Evolutionary conservation across 495 filamentous ascomycete species (phyloP).

Genomic region (Neurospora sp.): DNA sequence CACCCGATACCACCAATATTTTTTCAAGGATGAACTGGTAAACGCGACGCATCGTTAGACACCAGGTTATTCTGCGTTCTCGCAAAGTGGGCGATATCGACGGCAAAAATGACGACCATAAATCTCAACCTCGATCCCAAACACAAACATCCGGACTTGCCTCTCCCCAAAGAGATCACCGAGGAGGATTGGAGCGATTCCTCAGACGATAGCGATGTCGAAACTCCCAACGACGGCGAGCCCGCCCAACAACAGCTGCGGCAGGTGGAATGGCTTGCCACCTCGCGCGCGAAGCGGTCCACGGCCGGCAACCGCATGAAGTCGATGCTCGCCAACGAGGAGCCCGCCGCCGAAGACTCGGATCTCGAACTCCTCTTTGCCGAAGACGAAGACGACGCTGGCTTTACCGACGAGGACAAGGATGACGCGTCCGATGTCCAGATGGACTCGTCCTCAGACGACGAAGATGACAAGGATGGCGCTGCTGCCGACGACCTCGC

Average conservation of each 20-base stretch:
- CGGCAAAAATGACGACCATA: background rate
- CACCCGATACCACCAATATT: background rate
- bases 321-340: slow-evolving; percentile 64
- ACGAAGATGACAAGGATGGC: slow-evolving; percentile 70
- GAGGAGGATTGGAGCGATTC: slow-evolving; percentile 16
- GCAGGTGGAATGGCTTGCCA: slow-evolving; percentile 62
- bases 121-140: background rate
- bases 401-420: slow-evolving; percentile 58
- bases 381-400: slow-evolving; percentile 77
- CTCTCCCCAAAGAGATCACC: slow-evolving; percentile 12
- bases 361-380: slow-evolving; percentile 74
- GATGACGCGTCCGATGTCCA: slow-evolving; percentile 66
- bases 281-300: slow-evolving; percentile 65
- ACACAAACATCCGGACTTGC: background rate
- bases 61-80: background rate
- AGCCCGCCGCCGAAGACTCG: slow-evolving; percentile 47
- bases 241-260: slow-evolving; percentile 3
- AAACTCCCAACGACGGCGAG: slow-evolving; percentile 12
- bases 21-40: background rate
- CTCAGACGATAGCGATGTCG: slow-evolving; percentile 14
- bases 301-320: slow-evolving; percentile 83
- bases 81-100: background rate
- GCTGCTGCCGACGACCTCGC: slow-evolving; percentile 58
- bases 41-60: background rate
- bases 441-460: slow-evolving; percentile 74